Base-by-base conservation (phyloP, 2,329 filamentous ascomycete genomes). In the Sphaceloma murrayae region DNA sequence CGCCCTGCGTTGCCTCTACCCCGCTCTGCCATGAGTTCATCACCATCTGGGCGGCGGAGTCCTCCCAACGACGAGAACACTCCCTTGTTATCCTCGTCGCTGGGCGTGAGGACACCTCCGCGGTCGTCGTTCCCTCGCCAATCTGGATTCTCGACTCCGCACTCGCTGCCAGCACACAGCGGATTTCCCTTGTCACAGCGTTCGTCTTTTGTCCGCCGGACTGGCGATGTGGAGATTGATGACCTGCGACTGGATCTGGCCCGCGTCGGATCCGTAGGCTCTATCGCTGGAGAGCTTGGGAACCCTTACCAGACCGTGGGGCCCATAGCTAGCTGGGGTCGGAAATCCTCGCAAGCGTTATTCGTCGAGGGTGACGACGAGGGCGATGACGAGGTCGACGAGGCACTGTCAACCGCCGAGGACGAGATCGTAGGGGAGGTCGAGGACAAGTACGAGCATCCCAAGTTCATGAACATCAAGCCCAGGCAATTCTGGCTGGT, bases 391-490 rank as follows among this genome's bases (percentile, higher is more conserved):
- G 44, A 46, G 6, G 21, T 13, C 10, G 43, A 46, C 10, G 34
- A 31, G 13, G 27, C 29, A 11, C 22, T 43, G 29, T 34, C 39
- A 18, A 26, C 24, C 10, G n/a, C 26, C 4, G 39, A 47, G 16
- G 31, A 34, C 3, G 34, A 29, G 18, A 24, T 24, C n/a, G 43
- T 10, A n/a, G 31, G 31, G 13, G 43, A 46, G 19, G 18, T 22
- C 13, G 27, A 43, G 7, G 18, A 30, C 18, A 24, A 22, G 21
- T 29, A 39, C 17, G 47, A 46, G 21, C 33, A 46, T 17, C 43
- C 48, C 8, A 49, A 48, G 31, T 49, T 48, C 19, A 47, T 48
- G 48, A 40, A 43, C 31, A 47, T 50, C 9, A 39, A 39, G 2
- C 29, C 46, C 7, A 17, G 39, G 7, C 29, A 44, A 19, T 50